Evolutionary conservation across 1,139 yeast species (phyloP).

Genomic region (Diutina pseudorugosa): DNA sequence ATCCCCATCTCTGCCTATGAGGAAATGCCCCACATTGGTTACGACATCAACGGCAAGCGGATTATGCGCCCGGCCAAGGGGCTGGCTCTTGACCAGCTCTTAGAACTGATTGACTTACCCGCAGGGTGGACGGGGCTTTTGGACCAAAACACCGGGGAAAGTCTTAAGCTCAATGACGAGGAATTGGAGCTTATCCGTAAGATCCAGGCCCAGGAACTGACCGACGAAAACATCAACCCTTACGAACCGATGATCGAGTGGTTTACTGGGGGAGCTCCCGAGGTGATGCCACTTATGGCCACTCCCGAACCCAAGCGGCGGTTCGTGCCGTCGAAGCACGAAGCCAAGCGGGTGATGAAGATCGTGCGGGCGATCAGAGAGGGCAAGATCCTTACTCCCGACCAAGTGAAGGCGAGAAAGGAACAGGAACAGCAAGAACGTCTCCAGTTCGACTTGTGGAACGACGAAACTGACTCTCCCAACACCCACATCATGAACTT

Average conservation of each 20-base stretch:
- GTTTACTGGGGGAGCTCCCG: slow-evolving; percentile 69
- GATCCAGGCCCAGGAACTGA: slow-evolving; percentile 74
- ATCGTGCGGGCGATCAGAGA: slow-evolving; percentile 93
- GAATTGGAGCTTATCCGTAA: slow-evolving; percentile 83
- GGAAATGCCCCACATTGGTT: slow-evolving; percentile 95
- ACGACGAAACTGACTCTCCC: slow-evolving; percentile 38
- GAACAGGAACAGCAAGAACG: slow-evolving; percentile 41
- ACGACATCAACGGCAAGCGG: slow-evolving; percentile 92
- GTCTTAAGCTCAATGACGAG: slow-evolving; percentile 75
- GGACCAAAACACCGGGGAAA: slow-evolving; percentile 83
- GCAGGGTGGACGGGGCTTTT: slow-evolving; percentile 98
- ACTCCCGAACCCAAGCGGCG: slow-evolving; percentile 96
- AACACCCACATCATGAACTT: slow-evolving; percentile 72
- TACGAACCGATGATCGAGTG: slow-evolving; percentile 93
- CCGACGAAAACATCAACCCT: slow-evolving; percentile 73
- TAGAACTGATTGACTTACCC: slow-evolving; percentile 86
- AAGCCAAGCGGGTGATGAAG: slow-evolving; percentile 93
- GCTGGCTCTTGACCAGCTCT: slow-evolving; percentile 78
- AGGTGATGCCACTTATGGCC: slow-evolving; percentile 87
- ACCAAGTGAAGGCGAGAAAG: slow-evolving; percentile 25
- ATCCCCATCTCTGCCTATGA: slow-evolving; percentile 90
- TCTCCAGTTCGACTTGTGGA: slow-evolving; percentile 72
- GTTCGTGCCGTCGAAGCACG: slow-evolving; percentile 92
- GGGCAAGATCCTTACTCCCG: slow-evolving; percentile 79
- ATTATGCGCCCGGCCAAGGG: slow-evolving; percentile 99